phyloP scores from a whole-genome alignment of 2,329 filamentous ascomycete genomes.

The Hymenoscyphus salicellus region DNA sequence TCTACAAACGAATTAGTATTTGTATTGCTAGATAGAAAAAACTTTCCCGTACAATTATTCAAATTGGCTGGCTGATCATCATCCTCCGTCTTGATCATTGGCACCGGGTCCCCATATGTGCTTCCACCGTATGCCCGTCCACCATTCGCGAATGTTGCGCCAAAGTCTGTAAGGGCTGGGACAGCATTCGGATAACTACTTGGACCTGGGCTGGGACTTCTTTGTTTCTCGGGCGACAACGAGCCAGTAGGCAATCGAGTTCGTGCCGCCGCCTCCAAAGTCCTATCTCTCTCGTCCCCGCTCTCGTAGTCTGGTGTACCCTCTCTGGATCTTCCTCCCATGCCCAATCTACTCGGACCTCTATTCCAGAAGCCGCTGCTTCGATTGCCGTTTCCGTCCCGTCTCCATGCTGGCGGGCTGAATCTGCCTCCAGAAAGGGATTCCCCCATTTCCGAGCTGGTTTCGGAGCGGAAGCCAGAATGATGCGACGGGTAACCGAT shows the following conservation, averaged over 20 bases:
- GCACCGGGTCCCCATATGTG: constrained; percentile 36
- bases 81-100: constrained; percentile 32
- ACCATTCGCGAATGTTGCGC: not conserved
- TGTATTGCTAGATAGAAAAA: constrained; percentile 10
- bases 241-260: constrained; percentile 47
- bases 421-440: constrained; percentile 50
- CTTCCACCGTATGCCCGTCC: not conserved
- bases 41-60: constrained; percentile 49
- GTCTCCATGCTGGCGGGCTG: constrained; percentile 63
- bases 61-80: constrained; percentile 31
- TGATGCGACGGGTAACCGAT: constrained; percentile 56
- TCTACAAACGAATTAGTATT: constrained; percentile 50
- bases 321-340: constrained; percentile 54
- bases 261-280: constrained; percentile 29
- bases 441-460: constrained; percentile 41
- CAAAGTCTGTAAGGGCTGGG: constrained; percentile 32
- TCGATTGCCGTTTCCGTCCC: constrained; percentile 42
- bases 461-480: constrained; percentile 59
- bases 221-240: constrained; percentile 54
- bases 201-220: constrained; percentile 52
- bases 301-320: constrained; percentile 59
- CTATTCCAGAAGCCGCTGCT: constrained; percentile 48
- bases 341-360: constrained; percentile 48
- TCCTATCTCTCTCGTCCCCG: constrained; percentile 44
- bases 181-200: constrained; percentile 32